Conservation (phyloP, 495 filamentous ascomycete genomes). For the Penicillium diatomitis region DNA sequence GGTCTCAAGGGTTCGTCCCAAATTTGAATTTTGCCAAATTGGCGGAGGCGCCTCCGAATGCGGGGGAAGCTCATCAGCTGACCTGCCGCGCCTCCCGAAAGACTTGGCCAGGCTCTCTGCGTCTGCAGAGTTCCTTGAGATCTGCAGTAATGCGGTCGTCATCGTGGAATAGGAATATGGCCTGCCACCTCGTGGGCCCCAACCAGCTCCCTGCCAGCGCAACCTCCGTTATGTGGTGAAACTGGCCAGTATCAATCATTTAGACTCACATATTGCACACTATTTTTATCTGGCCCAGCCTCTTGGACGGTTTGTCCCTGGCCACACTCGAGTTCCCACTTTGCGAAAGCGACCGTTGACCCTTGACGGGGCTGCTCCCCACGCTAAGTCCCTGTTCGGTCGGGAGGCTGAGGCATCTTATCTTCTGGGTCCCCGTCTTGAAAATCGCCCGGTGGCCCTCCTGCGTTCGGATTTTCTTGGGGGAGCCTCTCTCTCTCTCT, state of each 20-base stretch:
- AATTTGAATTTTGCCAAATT: no score
- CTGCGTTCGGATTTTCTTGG: no score
- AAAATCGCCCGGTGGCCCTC: neutral
- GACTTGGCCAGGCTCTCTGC: conserved; percentile 1
- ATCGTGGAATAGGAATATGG: neutral
- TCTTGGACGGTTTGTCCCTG: neutral
- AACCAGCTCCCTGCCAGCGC: no score
- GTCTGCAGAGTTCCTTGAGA: conserved; percentile 1
- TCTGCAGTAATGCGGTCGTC: neutral
- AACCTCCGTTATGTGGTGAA: no score
- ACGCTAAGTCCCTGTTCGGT: conserved; percentile 18
- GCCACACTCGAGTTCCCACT: conserved; percentile 3
- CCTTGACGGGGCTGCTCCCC: conserved; percentile 17
- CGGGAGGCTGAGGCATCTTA: conserved; percentile 19
- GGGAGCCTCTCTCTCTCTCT: neutral
- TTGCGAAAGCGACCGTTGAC: conserved; percentile 8
- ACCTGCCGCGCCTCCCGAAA: conserved; percentile 1
- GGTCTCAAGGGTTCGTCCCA: no score
- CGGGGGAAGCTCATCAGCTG: conserved; percentile 13
- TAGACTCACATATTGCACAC: neutral
- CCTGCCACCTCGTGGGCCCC: no score
- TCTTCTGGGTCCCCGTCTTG: conserved; percentile 3
- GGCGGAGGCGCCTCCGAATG: conserved; percentile 6
- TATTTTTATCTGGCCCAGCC: neutral
- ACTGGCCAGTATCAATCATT: no score